Conservation (phyloP, 306 rosid genomes). For the Vigna radiata region DNA sequence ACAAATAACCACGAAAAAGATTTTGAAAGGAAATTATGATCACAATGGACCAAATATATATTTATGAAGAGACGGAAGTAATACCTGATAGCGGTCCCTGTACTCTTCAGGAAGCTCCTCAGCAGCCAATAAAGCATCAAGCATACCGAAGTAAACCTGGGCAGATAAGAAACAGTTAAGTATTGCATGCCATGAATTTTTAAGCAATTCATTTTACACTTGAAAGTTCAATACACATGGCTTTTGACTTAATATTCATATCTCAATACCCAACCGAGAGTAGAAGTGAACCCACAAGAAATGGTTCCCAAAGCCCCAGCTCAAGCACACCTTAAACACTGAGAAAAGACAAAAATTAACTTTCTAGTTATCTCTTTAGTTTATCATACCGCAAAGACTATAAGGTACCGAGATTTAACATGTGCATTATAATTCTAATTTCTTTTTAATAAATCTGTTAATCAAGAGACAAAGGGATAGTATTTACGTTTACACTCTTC, state of each 20-base stretch:
- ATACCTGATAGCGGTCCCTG: conserved; percentile 85
- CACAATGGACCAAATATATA: conserved; percentile 7
- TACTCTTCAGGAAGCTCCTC: conserved; percentile 98
- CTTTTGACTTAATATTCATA: conserved; percentile 15
- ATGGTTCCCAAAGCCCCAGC: conserved; percentile 23
- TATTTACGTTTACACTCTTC: background rate
- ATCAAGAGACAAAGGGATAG: background rate
- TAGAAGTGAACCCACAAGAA: conserved; percentile 11
- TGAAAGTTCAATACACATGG: conserved; percentile 32
- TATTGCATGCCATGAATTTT: conserved; percentile 25
- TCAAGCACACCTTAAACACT: conserved; percentile 1
- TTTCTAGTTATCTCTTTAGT: conserved; percentile 18
- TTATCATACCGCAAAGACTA: conserved; percentile 12
- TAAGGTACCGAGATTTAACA: conserved; percentile 30
- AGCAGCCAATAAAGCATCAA: conserved; percentile 93
- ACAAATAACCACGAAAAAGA: background rate
- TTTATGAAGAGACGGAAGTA: conserved; percentile 20
- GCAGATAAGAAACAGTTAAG: conserved; percentile 45
- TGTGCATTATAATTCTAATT: conserved; percentile 4
- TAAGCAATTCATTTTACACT: conserved; percentile 34
- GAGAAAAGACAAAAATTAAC: background rate
- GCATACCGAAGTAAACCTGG: conserved; percentile 99
- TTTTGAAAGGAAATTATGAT: conserved; percentile 18
- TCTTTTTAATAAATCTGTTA: conserved; percentile 23
- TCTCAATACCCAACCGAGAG: conserved; percentile 13